phyloP scores from a whole-genome alignment of 371 early-diverging fungal species.

The Mortierella sp. region DNA sequence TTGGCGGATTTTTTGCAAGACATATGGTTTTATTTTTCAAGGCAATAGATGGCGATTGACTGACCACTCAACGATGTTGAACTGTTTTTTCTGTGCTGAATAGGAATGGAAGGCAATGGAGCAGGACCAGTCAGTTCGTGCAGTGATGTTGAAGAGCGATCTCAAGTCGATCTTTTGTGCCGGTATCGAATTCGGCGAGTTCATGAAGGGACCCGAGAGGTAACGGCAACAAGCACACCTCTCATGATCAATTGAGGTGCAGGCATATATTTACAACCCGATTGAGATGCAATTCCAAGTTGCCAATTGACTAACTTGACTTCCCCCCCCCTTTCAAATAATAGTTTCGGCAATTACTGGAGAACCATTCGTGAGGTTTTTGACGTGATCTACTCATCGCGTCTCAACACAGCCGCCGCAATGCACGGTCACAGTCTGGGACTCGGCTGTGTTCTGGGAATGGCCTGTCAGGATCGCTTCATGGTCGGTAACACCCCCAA shows the following conservation, averaged over 20 bases:
- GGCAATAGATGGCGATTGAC: no score
- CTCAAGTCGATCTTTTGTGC: slow-evolving; percentile 57
- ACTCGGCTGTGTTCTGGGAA: slow-evolving; percentile 51
- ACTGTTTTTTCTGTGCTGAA: background rate
- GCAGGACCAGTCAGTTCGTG: slow-evolving; percentile 44
- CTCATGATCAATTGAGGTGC: background rate
- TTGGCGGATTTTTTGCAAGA: background rate
- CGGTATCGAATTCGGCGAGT: slow-evolving; percentile 55
- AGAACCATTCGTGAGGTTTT: slow-evolving; percentile 46
- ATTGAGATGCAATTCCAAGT: background rate
- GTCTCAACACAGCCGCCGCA: slow-evolving; percentile 54
- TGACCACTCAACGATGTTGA: background rate
- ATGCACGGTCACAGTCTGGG: slow-evolving; percentile 57
- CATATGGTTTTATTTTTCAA: background rate
- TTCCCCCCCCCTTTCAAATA: background rate
- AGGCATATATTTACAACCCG: background rate
- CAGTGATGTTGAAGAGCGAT: slow-evolving; percentile 52
- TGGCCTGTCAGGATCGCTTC: slow-evolving; percentile 57
- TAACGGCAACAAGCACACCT: background rate
- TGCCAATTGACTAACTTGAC: background rate
- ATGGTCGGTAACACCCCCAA: slow-evolving; percentile 42
- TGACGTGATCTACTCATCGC: slow-evolving; percentile 48
- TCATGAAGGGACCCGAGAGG: slow-evolving; percentile 53
- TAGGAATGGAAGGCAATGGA: slow-evolving; percentile 57
- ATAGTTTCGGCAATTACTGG: slow-evolving; percentile 51